Conservation (phyloP, 805 yeast species). For the Cyberlindnera euphorbiiphila region DNA sequence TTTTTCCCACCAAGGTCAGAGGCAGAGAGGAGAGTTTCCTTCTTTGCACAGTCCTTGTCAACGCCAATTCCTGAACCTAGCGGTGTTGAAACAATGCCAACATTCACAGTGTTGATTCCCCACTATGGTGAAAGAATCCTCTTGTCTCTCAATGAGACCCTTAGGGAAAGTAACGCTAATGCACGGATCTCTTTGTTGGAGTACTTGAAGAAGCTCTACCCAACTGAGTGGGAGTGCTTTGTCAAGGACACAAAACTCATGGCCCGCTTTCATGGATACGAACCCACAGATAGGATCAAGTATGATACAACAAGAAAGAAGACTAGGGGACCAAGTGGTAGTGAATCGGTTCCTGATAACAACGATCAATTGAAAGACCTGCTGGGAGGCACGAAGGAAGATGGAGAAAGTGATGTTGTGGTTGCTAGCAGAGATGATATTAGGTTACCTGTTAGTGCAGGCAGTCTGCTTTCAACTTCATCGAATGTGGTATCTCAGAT, state of each 20-base stretch:
- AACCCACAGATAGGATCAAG: slow-evolving; percentile 10
- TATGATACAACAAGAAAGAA: slow-evolving; percentile 21
- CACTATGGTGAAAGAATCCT: slow-evolving; percentile 83
- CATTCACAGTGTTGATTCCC: slow-evolving; percentile 81
- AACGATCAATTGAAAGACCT: too few relatives aligned
- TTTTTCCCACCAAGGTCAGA: slow-evolving; percentile 62
- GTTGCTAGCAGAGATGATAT: too few relatives aligned
- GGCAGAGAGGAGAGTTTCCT: slow-evolving; percentile 78
- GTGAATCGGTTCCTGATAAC: too few relatives aligned
- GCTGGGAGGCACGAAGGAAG: too few relatives aligned
- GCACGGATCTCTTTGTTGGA: slow-evolving; percentile 79
- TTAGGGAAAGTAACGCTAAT: slow-evolving; percentile 58
- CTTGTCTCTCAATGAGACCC: slow-evolving; percentile 70
- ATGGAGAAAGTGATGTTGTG: too few relatives aligned
- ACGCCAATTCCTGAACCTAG: slow-evolving; percentile 77
- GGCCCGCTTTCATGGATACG: slow-evolving; percentile 49
- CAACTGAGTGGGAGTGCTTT: slow-evolving; percentile 77
- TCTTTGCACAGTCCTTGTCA: slow-evolving; percentile 85
- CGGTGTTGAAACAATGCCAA: slow-evolving; percentile 68
- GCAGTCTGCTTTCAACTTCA: too few relatives aligned
- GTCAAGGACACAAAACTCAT: slow-evolving; percentile 70
- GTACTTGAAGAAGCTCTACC: slow-evolving; percentile 68
- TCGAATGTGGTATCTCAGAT: too few relatives aligned
- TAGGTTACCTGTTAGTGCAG: too few relatives aligned
- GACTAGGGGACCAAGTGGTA: neutral